Base-by-base conservation (phyloP, 495 filamentous ascomycete genomes). In the Daldinia decipiens region DNA sequence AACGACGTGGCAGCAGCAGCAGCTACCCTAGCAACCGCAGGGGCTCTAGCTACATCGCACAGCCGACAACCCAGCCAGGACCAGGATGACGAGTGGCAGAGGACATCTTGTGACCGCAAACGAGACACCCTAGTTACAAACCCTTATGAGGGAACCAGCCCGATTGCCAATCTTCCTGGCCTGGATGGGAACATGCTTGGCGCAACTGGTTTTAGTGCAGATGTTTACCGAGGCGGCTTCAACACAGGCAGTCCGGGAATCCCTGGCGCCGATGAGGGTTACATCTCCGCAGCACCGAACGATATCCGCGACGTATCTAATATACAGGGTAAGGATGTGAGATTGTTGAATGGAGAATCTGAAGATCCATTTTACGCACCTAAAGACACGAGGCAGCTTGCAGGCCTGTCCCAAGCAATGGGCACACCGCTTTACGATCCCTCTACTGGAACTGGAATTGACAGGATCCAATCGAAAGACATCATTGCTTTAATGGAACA, bases 401-500 rank as follows among this genome's bases (percentile, higher is more conserved):
- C 93, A 72, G 94, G 93, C 17, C 92, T 96, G 79, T 97, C 95
- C 15, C 93, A 97, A 72, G 92, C 91, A 15, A 91, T 94, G 88
- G 88, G 86, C 36, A 95, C 93, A 9, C 94, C 94, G 5, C 80
- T 98, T 17, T 98, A 98, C 74, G 95, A 98, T 77, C 90, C 92
- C 67, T 87, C 95, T 21, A 97, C 93, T 5, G 95, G 96, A 29
- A 88, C 85, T 55, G 95, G 94, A 34, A 92, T 97, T 66, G 94
- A 98, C 67, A 85, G 90, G 40, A 99, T 99, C 63, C 90, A 99
- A 78, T 97, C 93, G 5, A 95, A 97, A 80, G 96, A 99, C 77
- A 96, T 99, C 73, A 90, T 98, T 69, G 94, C 95, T 43, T 82
- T 99, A 27, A 98, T 99, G 95, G 94, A 99, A 76, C 95, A 97